Evolutionary conservation across 2,329 filamentous ascomycete species (phyloP), one percentile per base, ranked within the genome.

Genomic region (Colletotrichum shisoi): DNA sequence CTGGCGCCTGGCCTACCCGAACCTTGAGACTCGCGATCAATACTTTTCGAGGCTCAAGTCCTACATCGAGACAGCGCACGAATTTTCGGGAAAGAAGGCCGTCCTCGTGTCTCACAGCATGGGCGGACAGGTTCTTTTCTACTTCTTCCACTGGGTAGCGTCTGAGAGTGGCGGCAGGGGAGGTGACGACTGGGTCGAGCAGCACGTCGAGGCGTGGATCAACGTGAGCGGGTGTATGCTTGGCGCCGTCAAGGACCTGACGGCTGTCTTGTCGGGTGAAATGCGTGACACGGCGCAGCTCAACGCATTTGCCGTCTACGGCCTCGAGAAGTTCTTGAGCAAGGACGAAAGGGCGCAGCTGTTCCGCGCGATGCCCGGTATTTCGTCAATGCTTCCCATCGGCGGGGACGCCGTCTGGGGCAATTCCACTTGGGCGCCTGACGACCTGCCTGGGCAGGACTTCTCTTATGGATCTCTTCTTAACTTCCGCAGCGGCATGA

Each of bases 211-310:
- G 71, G 91, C 92, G 3, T 99, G 96, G 94, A 96, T 99, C 81
- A 99, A 99, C 76, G 93, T 99, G 73, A 95, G 91, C 71, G 95
- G 95, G 6, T 99, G 94, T 78, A 97, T 99, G 94, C 88, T 99
- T 6, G 95, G 95, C 15, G 93, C 95, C 2, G 84, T 93, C 65
- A 99, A 99, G 80, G 94, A 91, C 66, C 81, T 98, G 42, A 92
- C 95, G 0, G 94, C 95, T 0, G 87, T 98, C 0, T 83, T 99
- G 1, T 97, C 94, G 0, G 95, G 95, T 37, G 95, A 99, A 78
- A 99, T 99, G 95, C 93, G 94, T 71, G 95, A 99, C 74, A 99
- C 95, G 0, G 95, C 94, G 1, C 95, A 98, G 77, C 86, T 99
- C 24, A 98, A 98, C 73, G 88, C 94, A 2, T 96, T 98, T 76